A percentile compares a stretch with the other conserved stretches of the same genome.
phyloP scores from a whole-genome alignment of 2,329 filamentous ascomycete genomes.

The Penicillium janthinellum region DNA sequence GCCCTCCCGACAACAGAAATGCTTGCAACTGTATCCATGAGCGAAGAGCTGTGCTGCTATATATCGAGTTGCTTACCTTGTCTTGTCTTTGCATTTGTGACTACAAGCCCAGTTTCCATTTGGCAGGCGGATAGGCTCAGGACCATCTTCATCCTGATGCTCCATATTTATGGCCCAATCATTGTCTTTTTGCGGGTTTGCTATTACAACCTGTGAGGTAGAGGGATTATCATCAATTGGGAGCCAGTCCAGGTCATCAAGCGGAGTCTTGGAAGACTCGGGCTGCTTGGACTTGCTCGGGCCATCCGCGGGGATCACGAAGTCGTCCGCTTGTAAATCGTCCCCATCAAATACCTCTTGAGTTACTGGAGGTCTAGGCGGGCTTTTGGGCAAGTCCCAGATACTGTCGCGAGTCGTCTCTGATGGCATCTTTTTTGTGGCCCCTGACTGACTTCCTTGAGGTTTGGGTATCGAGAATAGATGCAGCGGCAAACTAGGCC shows the following conservation, averaged over 20 bases:
- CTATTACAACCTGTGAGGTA: neutral
- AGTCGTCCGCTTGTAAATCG: slow-evolving; percentile 55
- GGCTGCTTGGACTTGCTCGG: neutral
- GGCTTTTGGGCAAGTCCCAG: slow-evolving; percentile 11
- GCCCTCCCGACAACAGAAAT: slow-evolving; percentile 72
- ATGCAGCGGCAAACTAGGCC: slow-evolving; percentile 50
- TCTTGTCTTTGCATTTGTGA: slow-evolving; percentile 67
- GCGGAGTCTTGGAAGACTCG: neutral
- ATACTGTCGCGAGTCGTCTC: slow-evolving; percentile 3
- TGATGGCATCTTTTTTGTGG: neutral
- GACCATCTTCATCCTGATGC: slow-evolving; percentile 15
- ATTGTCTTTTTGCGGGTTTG: slow-evolving; percentile 4
- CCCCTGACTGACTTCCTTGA: neutral
- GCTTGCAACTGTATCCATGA: slow-evolving; percentile 60
- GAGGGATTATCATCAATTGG: slow-evolving; percentile 17
- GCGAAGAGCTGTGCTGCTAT: slow-evolving; percentile 22
- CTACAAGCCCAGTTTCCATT: slow-evolving; percentile 77
- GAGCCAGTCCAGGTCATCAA: slow-evolving; percentile 27
- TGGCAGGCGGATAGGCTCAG: slow-evolving; percentile 55
- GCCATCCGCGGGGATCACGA: slow-evolving; percentile 37
- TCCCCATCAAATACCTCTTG: slow-evolving; percentile 57
- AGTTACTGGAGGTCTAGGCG: slow-evolving; percentile 12
- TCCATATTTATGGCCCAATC: slow-evolving; percentile 12
- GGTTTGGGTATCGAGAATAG: slow-evolving; percentile 41
- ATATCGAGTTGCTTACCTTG: slow-evolving; percentile 31